These are phyloP conservation scores for Pyrus pyrifolia DNA, from an alignment of 306 rosid species.

Conservation along the genomic window DNA sequence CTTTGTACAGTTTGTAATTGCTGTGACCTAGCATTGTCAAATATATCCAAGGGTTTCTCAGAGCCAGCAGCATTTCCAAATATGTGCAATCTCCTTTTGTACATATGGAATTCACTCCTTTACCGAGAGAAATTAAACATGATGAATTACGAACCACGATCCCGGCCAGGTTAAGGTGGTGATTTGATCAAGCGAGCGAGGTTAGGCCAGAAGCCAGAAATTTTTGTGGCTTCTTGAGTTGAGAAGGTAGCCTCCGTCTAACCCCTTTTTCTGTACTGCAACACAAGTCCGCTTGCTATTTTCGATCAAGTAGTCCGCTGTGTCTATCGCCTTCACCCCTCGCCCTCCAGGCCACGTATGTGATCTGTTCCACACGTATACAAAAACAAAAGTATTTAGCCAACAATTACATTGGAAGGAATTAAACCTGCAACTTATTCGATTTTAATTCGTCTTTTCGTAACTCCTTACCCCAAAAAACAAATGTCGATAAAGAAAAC, in stretches of 20 bases:
- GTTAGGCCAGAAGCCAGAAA: slow-evolving; percentile 79
- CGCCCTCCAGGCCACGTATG: slow-evolving; percentile 29
- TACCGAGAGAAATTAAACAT: not conserved
- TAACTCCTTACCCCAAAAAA: no score
- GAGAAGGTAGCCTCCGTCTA: slow-evolving; percentile 65
- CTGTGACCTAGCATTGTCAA: not conserved
- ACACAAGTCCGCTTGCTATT: slow-evolving; percentile 67
- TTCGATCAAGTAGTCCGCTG: slow-evolving; percentile 74
- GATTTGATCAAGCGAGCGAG: not conserved
- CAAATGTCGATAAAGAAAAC: not conserved
- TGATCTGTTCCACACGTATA: slow-evolving; percentile 7
- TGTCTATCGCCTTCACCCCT: slow-evolving; percentile 27
- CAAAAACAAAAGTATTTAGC: not conserved
- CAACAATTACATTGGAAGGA: not conserved
- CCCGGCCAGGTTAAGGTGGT: not conserved
- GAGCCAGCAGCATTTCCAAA: not conserved
- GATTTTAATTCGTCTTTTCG: no score
- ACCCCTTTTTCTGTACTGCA: slow-evolving; percentile 66
- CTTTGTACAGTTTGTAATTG: not conserved
- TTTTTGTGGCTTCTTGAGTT: slow-evolving; percentile 64
- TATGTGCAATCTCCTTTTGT: not conserved
- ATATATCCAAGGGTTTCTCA: not conserved
- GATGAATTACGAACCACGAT: not conserved
- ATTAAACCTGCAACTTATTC: not conserved
- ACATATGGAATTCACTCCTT: not conserved